A percentile compares a stretch with the other conserved stretches of the same genome.
phyloP scores from a whole-genome alignment of 768 basidiomycete genomes.

The Sistotremastrum suecicum region DNA sequence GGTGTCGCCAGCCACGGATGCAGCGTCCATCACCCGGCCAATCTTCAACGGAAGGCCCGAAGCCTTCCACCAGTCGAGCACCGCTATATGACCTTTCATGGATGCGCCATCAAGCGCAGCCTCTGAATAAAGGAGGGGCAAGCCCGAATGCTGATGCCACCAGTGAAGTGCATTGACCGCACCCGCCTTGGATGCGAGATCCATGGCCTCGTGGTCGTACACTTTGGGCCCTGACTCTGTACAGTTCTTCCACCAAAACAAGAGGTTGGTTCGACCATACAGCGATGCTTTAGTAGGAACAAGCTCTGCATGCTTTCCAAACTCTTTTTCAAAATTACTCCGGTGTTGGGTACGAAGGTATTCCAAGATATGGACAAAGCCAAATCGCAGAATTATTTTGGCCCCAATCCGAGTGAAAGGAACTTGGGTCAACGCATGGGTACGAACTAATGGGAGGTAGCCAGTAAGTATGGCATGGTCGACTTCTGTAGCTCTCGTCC shows the following conservation, averaged over 20 bases:
- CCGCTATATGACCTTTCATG: conserved; percentile 58
- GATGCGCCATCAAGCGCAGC: conserved; percentile 69
- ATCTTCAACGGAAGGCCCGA: conserved; percentile 54
- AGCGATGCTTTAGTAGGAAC: conserved; percentile 69
- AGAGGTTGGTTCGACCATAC: conserved; percentile 55
- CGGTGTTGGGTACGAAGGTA: conserved; percentile 56
- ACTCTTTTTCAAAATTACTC: conserved; percentile 47
- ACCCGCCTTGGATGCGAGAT: conserved; percentile 67
- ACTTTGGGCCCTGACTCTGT: conserved; percentile 37
- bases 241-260: conserved; percentile 72
- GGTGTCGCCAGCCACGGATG: conserved; percentile 64
- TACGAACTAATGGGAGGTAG: conserved; percentile 42
- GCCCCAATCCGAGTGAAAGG: conserved; percentile 62
- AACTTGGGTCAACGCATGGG: conserved; percentile 37
- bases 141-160: conserved; percentile 53
- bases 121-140: conserved; percentile 62
- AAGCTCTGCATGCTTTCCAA: conserved; percentile 36
- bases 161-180: conserved; percentile 64
- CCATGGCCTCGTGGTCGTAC: conserved; percentile 51
- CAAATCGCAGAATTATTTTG: conserved; percentile 52
- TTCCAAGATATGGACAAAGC: conserved; percentile 61
- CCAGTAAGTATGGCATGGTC: conserved; percentile 65
- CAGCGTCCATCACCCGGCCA: conserved; percentile 77
- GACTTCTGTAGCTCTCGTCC: conserved; percentile 53
- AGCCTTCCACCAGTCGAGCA: conserved; percentile 74